A percentile compares a stretch with the other conserved stretches of the same genome.
Evolutionary conservation across 805 yeast genomes (phyloP).

Genomic region (Myxozyma nipponensis): DNA sequence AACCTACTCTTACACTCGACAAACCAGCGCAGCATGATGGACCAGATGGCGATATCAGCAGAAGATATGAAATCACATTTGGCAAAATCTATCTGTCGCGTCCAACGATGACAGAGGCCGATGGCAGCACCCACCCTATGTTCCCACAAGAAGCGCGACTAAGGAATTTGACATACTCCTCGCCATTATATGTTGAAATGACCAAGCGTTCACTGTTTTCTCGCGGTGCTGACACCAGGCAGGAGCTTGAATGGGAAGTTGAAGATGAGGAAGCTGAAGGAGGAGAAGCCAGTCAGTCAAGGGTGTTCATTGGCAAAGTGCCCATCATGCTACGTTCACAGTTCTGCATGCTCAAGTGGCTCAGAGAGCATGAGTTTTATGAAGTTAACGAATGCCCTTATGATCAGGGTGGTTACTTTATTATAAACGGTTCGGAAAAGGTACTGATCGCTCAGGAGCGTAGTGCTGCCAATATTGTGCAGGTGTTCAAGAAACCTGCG

Average conservation of each 20-base stretch:
- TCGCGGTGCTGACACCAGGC: conserved; percentile 56
- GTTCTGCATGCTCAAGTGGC: conserved; percentile 86
- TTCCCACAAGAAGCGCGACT: conserved; percentile 97
- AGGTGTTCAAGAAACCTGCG: conserved; percentile 95
- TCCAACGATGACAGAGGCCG: conserved; percentile 98
- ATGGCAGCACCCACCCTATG: conserved; percentile 98
- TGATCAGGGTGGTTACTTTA: conserved; percentile 99
- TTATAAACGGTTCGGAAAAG: conserved; percentile 97
- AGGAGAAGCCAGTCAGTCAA: conserved; percentile 67
- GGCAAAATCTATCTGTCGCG: conserved; percentile 95
- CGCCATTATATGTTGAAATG: conserved; percentile 95
- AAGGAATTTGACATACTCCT: conserved; percentile 91
- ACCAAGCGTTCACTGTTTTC: conserved; percentile 82
- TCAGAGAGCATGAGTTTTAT: conserved; percentile 88
- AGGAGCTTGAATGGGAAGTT: conserved; percentile 60
- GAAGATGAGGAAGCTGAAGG: conserved; percentile 44
- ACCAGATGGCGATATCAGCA: conserved; percentile 82
- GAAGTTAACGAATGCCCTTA: conserved; percentile 97
- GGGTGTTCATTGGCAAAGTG: conserved; percentile 91
- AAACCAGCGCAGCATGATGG: conserved; percentile 97
- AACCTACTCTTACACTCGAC: conserved; percentile 86
- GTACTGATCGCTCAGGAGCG: conserved; percentile 98
- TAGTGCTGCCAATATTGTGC: conserved; percentile 97
- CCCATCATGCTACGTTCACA: conserved; percentile 97
- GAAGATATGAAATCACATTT: conserved; percentile 93